Evolutionary conservation across 495 filamentous ascomycete species (phyloP).

Genomic region (Aspergillus steynii): DNA sequence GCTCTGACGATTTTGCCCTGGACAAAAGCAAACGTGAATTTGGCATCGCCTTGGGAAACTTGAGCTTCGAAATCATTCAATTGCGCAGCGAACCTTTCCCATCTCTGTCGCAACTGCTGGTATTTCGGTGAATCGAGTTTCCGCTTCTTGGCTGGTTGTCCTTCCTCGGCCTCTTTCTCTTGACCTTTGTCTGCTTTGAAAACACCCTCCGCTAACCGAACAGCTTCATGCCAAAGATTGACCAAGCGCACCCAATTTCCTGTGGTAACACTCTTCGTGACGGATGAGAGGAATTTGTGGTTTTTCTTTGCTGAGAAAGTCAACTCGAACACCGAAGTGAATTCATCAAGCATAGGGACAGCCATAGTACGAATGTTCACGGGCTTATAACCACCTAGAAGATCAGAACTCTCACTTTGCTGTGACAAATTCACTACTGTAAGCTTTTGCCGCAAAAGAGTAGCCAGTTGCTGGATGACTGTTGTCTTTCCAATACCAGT

Average conservation of each 20-base stretch:
- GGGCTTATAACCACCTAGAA: constrained; percentile 95
- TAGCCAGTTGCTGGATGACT: constrained; percentile 87
- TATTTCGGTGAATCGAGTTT: constrained; percentile 72
- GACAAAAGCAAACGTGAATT: constrained; percentile 92
- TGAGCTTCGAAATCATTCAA: constrained; percentile 81
- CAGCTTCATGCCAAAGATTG: constrained; percentile 83
- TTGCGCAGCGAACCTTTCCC: constrained; percentile 75
- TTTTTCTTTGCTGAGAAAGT: constrained; percentile 89
- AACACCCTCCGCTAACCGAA: constrained; percentile 78
- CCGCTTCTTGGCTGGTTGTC: constrained; percentile 76
- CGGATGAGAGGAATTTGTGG: constrained; percentile 74
- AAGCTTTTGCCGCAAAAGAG: constrained; percentile 75
- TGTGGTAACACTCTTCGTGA: constrained; percentile 75
- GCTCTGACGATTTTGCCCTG: constrained; percentile 95
- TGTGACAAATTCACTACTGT: constrained; percentile 94
- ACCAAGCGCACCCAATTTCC: constrained; percentile 82
- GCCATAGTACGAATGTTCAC: constrained; percentile 85
- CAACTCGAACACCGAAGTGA: constrained; percentile 81
- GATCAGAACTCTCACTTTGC: constrained; percentile 91
- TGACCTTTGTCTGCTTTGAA: constrained; percentile 44
- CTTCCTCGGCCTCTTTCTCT: constrained; percentile 40
- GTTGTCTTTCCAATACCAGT: constrained; percentile 98
- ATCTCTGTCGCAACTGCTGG: constrained; percentile 67
- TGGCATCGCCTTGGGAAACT: constrained; percentile 71
- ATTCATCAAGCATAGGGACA: constrained; percentile 88